phyloP scores from a whole-genome alignment of 208 protist genomes.

The Leishmania mexicana region DNA sequence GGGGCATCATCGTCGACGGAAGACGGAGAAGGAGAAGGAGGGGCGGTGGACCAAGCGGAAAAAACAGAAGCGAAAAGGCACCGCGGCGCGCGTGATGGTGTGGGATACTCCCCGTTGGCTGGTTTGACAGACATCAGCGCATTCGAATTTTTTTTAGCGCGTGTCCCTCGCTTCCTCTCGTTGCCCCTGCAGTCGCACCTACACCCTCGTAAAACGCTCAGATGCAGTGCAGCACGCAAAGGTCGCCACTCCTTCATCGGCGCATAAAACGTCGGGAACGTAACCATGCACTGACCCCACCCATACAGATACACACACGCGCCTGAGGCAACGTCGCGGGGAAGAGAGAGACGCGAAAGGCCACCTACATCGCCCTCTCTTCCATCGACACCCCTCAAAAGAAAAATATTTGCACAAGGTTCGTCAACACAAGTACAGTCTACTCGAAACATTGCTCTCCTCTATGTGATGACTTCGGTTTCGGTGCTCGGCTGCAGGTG shows the following conservation, averaged over 20 bases:
- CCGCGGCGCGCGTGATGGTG: not conserved
- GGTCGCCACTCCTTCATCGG: not conserved
- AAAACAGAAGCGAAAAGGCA: not conserved
- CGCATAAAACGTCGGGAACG: not conserved
- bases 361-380: no score
- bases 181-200: not conserved
- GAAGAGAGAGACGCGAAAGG: not conserved
- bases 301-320: not conserved
- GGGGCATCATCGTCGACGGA: no score
- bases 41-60: not conserved
- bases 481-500: slow-evolving; percentile 24
- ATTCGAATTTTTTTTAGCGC: not conserved
- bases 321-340: not conserved
- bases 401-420: not conserved
- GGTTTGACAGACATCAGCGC: not conserved
- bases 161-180: not conserved
- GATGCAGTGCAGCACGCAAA: not conserved
- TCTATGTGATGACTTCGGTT: slow-evolving; percentile 36
- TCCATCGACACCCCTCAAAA: no score
- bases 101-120: not conserved
- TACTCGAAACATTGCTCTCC: not conserved
- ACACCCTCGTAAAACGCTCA: not conserved
- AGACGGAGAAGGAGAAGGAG: not conserved
- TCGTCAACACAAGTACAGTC: no score
- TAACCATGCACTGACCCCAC: not conserved